Evolutionary conservation across 208 protist genomes (phyloP), one percentile per base, ranked within the genome.

Genomic region (Leishmania tarentolae): DNA sequence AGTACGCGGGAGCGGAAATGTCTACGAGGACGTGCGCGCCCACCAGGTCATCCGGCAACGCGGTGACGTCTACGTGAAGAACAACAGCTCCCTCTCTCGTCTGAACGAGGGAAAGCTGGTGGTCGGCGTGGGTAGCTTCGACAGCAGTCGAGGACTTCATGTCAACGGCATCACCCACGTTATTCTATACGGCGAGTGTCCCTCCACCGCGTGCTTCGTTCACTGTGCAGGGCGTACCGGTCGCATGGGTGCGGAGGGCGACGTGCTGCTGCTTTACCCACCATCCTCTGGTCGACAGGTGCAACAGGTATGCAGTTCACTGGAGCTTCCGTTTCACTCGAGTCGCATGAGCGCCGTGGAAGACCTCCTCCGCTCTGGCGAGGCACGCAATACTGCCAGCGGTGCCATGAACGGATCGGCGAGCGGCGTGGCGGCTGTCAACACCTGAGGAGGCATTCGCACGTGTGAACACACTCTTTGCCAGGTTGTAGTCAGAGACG

Each of bases 161-260:
- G 87, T 98, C 11, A 90, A 90, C 63, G 87, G 83, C 63, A 84
- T 98, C 75, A 94, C 93, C 0, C 95, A 98, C 77, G 93, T 98
- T 52, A 86, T 98, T 37, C 72, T 98, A n/a, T 95, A 93, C 76
- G 93, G 93, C 9, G 82, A 79, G 28, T 94, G 87, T 57, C 92
- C 93, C 11, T 61, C 90, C 2, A 56, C 92, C 1, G 84, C 91
- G 19, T 40, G 85, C 24, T 98, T 98, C 87, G 90, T 96, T 50
- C 95, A 98, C 88, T 96, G 93, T 61, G 95, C 93, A 7, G 95
- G 95, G 1, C 93, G 95, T 52, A 98, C 95, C 0, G 95, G 95
- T 0, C 93, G 95, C 35, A 96, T 98, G 90, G 91, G 91, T 2
- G 85, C 75, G 50, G 89, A 95, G 79, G 95, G 93, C 17, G 88